A percentile compares a stretch with the other conserved stretches of the same genome.
Conservation (phyloP, 176 grass and related monocot genomes). For the Triticum aestivum region DNA sequence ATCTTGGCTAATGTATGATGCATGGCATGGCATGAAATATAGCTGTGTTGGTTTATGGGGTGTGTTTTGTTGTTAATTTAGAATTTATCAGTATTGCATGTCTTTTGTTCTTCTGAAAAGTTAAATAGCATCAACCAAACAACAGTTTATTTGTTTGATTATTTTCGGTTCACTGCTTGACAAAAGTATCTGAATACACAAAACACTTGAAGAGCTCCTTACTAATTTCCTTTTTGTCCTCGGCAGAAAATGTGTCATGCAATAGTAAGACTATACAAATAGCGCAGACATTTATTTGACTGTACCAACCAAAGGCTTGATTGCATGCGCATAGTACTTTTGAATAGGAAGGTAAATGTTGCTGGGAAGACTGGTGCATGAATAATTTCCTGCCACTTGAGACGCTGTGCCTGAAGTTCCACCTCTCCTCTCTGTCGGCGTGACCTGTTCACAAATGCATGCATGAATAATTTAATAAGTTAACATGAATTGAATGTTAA, state of each 20-base stretch:
- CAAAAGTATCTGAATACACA: neutral
- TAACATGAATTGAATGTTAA: neutral
- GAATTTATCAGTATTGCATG: neutral
- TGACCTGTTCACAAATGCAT: neutral
- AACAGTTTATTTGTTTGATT: conserved; percentile 8
- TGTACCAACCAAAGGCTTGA: neutral
- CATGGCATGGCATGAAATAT: neutral
- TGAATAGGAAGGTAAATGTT: neutral
- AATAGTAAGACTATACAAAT: conserved; percentile 5
- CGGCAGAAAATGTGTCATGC: neutral
- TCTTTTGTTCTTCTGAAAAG: neutral
- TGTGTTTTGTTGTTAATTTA: neutral
- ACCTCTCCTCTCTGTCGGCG: too few relatives aligned
- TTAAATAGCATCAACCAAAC: neutral
- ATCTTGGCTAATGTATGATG: neutral
- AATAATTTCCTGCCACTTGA: neutral
- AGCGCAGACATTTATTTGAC: neutral
- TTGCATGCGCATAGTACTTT: neutral
- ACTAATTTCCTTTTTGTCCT: neutral
- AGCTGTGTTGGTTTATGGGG: neutral
- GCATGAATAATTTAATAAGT: neutral
- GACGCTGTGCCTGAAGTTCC: too few relatives aligned
- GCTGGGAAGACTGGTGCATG: neutral
- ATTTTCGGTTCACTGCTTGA: neutral
- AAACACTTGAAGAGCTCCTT: neutral